Base-by-base conservation (phyloP, 2,329 filamentous ascomycete species). In the Ophiocordyceps camponoti-floridani region DNA sequence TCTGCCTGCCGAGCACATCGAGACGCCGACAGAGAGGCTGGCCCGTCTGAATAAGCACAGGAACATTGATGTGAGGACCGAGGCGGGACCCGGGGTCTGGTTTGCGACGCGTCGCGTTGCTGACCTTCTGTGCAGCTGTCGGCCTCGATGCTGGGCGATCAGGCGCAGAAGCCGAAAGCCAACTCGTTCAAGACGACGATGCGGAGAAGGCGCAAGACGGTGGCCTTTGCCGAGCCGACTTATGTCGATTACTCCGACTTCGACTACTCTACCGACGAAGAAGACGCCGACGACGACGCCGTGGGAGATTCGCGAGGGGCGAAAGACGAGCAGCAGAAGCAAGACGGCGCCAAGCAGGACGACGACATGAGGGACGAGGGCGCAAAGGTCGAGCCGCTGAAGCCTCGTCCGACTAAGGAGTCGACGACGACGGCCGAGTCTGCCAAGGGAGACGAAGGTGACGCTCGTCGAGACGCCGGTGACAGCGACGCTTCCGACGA, bases 21-120 rank as follows among this genome's bases (percentile, higher is more conserved):
- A 98, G 61, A 98, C 91, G 9, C 91, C 91, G 2, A 95, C 89
- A 14, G 91, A 98, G 68, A 76, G 91, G 58, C 65, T 98, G 49
- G 91, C 91, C 41, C 79, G 91, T 50, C 65, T 96, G 50, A 98
- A 98, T 63, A 98, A 98, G 64, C 91, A 98, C 64, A 78, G 91
- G 57, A 98, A 98, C 58, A 88, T 96, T 54, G 91, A 98, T 67
- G 87, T 94, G 75, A 51, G 84, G 58, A 42, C 16, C 3, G 6
- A 7, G 16, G 13, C 33, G 13, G 41, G 5, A 18, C 1, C 6
- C 13, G 16, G 4, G 11, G 4, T 40, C 7, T n/a, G 11, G 18
- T 18, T 16, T 40, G 37, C 18, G 7, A n/a, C n/a, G n/a, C n/a
- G n/a, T n/a, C n/a, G n/a, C n/a, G n/a, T n/a, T 18, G 23, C 35